Evolutionary conservation across 139 green algal genomes (phyloP).

Genomic region (Chlorella sp.): DNA sequence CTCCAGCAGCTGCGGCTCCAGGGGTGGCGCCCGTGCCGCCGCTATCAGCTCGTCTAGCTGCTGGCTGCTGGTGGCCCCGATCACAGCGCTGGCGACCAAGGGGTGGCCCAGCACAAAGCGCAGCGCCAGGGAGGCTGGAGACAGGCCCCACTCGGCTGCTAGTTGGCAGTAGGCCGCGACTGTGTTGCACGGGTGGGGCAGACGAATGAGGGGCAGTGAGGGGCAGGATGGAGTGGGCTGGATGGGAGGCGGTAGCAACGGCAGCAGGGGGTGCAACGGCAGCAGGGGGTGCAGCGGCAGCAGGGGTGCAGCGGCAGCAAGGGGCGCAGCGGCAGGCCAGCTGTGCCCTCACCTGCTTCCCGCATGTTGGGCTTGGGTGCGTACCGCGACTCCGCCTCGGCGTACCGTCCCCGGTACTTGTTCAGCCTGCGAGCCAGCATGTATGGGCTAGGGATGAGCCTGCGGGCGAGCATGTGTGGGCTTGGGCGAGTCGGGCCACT

Average conservation of each 20-base stretch:
- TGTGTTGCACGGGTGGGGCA: neutral
- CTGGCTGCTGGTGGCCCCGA: constrained; percentile 58
- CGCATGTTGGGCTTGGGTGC: constrained; percentile 69
- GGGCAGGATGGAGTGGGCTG: neutral
- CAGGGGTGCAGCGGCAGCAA: too few species aligned
- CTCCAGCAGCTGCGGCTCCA: constrained; percentile 4
- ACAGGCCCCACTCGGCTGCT: constrained; percentile 63
- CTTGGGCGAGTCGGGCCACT: too few species aligned
- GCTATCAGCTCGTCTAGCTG: constrained; percentile 72
- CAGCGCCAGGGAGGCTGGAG: constrained; percentile 69
- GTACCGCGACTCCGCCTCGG: constrained; percentile 85
- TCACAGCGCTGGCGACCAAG: constrained; percentile 62
- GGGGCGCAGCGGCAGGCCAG: neutral
- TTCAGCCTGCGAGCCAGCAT: constrained; percentile 70
- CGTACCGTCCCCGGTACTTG: constrained; percentile 81
- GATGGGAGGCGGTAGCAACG: neutral
- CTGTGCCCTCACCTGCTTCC: constrained; percentile 45
- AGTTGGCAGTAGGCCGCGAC: constrained; percentile 64
- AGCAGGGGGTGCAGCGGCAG: neutral
- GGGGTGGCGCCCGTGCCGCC: constrained; percentile 32
- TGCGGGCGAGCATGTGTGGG: too few species aligned
- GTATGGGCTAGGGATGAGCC: too few species aligned
- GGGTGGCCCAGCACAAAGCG: constrained; percentile 67
- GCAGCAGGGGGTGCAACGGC: neutral
- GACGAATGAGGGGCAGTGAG: neutral